A percentile compares a stretch with the other conserved stretches of the same genome.
Evolutionary conservation across 2,329 filamentous ascomycete species (phyloP).

Genomic region (Penicillium sp.): DNA sequence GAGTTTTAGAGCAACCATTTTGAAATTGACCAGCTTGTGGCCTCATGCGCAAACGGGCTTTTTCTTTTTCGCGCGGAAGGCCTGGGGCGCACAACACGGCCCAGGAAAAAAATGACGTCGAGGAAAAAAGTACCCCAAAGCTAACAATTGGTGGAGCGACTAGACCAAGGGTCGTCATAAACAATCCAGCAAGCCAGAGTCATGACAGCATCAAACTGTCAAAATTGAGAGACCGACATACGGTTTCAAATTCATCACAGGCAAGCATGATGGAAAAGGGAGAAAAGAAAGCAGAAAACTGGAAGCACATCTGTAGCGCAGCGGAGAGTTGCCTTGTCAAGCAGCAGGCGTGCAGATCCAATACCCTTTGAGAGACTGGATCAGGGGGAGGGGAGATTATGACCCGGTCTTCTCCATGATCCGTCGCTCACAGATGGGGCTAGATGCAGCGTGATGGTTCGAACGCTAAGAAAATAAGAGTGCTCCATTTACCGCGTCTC

Average conservation of each 20-base stretch:
- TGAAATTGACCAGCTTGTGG: slow-evolving; percentile 7
- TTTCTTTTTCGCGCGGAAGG: not conserved
- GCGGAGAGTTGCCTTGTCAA: slow-evolving; percentile 14
- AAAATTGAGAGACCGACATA: slow-evolving; percentile 11
- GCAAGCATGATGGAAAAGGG: slow-evolving; percentile 4
- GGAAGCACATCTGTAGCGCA: not conserved
- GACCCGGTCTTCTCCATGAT: slow-evolving; percentile 23
- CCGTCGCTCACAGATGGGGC: slow-evolving; percentile 17
- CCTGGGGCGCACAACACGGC: slow-evolving; percentile 1
- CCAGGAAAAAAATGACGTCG: not conserved
- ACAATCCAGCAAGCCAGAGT: slow-evolving; percentile 10
- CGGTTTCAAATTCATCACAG: slow-evolving; percentile 9
- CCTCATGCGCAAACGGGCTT: slow-evolving; percentile 1
- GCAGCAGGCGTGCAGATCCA: slow-evolving; percentile 20
- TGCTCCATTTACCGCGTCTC: slow-evolving; percentile 10
- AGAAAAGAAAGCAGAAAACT: slow-evolving; percentile 5
- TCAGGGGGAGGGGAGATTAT: slow-evolving; percentile 22
- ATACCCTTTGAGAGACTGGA: slow-evolving; percentile 17
- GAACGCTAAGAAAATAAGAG: slow-evolving; percentile 24
- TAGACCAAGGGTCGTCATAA: slow-evolving; percentile 16
- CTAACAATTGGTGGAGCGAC: slow-evolving; percentile 12
- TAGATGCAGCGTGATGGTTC: slow-evolving; percentile 17
- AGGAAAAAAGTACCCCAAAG: not conserved
- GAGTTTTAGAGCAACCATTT: slow-evolving; percentile 37
- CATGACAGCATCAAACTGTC: slow-evolving; percentile 17